Evolutionary conservation across 225 moss, liverwort and hornwort genomes (phyloP).

Genomic region (Asterella californica): DNA sequence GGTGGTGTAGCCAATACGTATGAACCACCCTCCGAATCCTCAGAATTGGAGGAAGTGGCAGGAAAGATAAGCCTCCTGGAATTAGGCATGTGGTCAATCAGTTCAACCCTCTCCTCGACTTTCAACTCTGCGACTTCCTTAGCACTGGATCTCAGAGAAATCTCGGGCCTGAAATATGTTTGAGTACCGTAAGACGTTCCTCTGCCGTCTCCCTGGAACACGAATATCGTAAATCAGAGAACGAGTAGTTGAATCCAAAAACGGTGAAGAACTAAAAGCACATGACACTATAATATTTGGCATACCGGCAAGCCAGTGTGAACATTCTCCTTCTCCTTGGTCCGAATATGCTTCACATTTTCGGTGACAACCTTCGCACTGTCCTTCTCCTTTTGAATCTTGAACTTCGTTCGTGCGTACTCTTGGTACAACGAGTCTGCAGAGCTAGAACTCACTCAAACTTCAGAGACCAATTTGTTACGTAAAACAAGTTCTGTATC

Average conservation of each 20-base stretch:
- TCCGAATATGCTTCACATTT: neutral
- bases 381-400: conserved; percentile 17
- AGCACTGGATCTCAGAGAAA: neutral
- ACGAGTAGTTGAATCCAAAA: no score
- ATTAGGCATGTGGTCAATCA: neutral
- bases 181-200: no score
- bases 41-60: no score
- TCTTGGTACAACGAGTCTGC: conserved; percentile 33
- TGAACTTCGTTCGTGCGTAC: conserved; percentile 25
- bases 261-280: no score
- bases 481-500: no score
- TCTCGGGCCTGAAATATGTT: neutral
- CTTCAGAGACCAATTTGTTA: no score
- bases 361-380: no score
- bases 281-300: no score
- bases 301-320: no score
- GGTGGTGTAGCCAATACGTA: conserved; percentile 35
- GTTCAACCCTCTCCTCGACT: neutral
- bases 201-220: no score
- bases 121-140: neutral
- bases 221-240: no score
- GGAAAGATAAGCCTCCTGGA: conserved; percentile 6
- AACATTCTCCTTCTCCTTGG: neutral
- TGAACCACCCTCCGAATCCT: no score
- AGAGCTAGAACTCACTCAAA: neutral